These are phyloP conservation scores for Aspergillus texensis DNA, from an alignment of 2,329 filamentous ascomycete species.

Conservation along the genomic window DNA sequence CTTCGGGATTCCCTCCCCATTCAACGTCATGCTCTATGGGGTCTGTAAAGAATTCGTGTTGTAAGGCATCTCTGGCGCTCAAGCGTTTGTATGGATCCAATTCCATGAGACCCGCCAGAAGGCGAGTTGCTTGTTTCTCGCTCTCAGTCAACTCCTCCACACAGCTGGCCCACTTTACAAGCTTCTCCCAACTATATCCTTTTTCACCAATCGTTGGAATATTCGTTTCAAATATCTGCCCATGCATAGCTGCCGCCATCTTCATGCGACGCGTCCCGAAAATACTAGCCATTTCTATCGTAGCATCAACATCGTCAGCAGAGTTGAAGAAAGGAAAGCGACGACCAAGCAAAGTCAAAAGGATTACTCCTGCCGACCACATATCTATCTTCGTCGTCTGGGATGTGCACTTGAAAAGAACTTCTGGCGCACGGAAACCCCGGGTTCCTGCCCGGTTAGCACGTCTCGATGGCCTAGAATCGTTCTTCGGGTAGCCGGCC, in stretches of 20 bases:
- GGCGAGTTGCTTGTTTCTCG: conserved; percentile 49
- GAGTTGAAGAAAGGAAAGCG: conserved; percentile 99
- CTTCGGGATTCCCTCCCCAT: conserved; percentile 42
- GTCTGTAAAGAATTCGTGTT: conserved; percentile 49
- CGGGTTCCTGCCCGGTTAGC: conserved; percentile 94
- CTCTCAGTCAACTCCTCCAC: conserved; percentile 61
- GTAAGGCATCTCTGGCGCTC: conserved; percentile 46
- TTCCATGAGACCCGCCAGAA: conserved; percentile 47
- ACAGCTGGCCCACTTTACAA: conserved; percentile 92
- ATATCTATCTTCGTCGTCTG: conserved; percentile 94
- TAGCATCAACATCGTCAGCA: conserved; percentile 94
- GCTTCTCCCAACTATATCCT: conserved; percentile 88
- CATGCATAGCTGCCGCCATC: conserved; percentile 77
- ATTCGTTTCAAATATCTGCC: conserved; percentile 87
- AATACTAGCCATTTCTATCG: conserved; percentile 96
- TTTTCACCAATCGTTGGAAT: conserved; percentile 86
- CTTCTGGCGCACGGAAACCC: conserved; percentile 94
- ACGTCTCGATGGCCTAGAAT: conserved; percentile 81
- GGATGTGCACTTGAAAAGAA: conserved; percentile 94
- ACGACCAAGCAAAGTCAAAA: conserved; percentile 88
- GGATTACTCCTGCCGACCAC: conserved; percentile 95
- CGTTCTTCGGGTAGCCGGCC: conserved; percentile 81
- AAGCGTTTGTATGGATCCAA: conserved; percentile 47
- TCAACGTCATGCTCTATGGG: conserved; percentile 44
- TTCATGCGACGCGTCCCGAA: conserved; percentile 88